These are phyloP conservation scores for barrel medic (Medicago truncatula) DNA, from an alignment of 306 rosid species.

Conservation along the genomic window MtrunA17r5.0-ANR NC_053045.1:52971501-52972000, in stretches of 20 bases:
- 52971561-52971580: slow-evolving; percentile 1
- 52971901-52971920: background rate
- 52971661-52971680: slow-evolving; percentile 3
- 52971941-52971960: background rate
- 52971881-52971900: background rate
- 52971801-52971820: background rate
- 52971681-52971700: slow-evolving; percentile 80
- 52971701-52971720: slow-evolving; percentile 91
- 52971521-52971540: slow-evolving; percentile 1
- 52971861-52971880: background rate
- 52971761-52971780: slow-evolving; percentile 46
- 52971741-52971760: slow-evolving; percentile 83
- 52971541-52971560: background rate
- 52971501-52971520: slow-evolving; percentile 31
- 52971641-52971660: background rate
- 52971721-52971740: slow-evolving; percentile 67
- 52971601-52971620: background rate
- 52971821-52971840: background rate
- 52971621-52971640: background rate
- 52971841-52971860: background rate
- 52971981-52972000: background rate
- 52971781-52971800: slow-evolving; percentile 19
- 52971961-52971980: background rate
- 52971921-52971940: background rate
- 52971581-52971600: background rate